Evolutionary conservation across 192 early-diverging fungal genomes (phyloP), one percentile per base, ranked within the genome.

Genomic region (Backusella macrospora): DNA sequence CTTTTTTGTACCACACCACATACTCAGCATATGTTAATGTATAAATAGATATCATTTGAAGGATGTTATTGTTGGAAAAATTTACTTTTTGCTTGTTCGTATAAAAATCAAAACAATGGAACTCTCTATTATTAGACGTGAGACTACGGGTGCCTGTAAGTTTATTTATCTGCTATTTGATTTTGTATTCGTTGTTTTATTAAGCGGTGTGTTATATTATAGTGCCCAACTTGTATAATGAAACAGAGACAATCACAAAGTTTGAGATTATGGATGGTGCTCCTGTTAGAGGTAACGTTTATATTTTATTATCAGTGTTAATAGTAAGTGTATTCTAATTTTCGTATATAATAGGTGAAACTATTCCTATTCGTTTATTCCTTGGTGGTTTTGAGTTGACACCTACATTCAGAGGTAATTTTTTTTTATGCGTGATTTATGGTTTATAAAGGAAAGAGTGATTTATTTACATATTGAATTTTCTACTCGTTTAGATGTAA

Each of bases 81-180:
- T 99, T 76, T 98, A 97, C 79, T 99, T 99, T 81, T 82, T 98
- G 62, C 86, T 99, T 43, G 98, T 99, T 8, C 94, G 98, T 67
- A 99, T 99, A 82, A 99, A 99, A 81, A 96, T 99, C 81, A 97
- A 97, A 79, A 91, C 98, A 79, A 99, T 99, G 98, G 98, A 99
- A 77, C 88, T 99, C 42, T 96, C 95, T 45, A 98, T 99, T 71
- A 97, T 99, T 67, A 90, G 96, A n/a, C 87, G 98, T 12, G 98
- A 99, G 82, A 96, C 95, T 0, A 98, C 96, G 5, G 98, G 96
- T 16, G 91, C 94, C 42, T 80, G 89, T 89, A 77, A 38, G 72
- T 67, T 34, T 29, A 0, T 38, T 75, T 45, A 26, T 3, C 29
- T 52, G 38, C 2, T 7, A 18, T 10, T 39, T 13, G 14, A 26